Evolutionary conservation across 768 basidiomycete species (phyloP), one percentile per base, ranked within the genome.

Genomic region (Lactarius hatsudake): DNA sequence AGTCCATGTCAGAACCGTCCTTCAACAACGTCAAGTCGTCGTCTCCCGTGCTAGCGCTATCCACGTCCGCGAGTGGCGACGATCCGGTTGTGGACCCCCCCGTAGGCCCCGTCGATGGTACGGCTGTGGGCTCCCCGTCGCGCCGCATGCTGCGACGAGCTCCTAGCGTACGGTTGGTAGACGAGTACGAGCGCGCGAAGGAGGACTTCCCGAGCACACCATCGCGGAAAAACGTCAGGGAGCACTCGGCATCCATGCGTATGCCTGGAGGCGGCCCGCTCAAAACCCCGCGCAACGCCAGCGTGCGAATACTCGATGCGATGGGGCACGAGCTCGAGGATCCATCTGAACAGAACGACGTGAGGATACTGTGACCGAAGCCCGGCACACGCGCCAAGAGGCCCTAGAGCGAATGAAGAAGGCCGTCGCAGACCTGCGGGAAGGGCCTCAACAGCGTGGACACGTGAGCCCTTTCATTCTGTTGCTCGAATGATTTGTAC

Each of bases 261-360:
- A 62, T 65, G 66, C 62, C 67, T 32, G 61, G 54, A 13, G 62
- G 66, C 17, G 67, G 67, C n/a, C 42, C 74, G 8, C 72, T 70
- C 56, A 56, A 61, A 32, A 72, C 59, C 8, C 70, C 76, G 61
- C 74, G 74, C 12, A 82, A 71, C 61, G 81, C 74, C 71, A 83
- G 79, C 68, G 79, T 90, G 60, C 83, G 87, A 53, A 77, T 91
- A 40, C 82, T 90, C 51, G 89, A 92, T 73, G 87, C 87, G 8
- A 86, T 88, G 83, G 90, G 89, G 12, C 81, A 79, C 62, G 84
- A 87, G 71, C 78, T 89, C 17, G 80, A 82, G 61, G 79, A 78
- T 45, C 45, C 58, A 20, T 73, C 69, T 30, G 66, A 65, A 38
- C 62, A 69, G 20, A 68, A 65, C 26, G 72, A 73, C 34, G 73